Percentiles rank a stretch among this genome's conserved stretches.
Conservation (phyloP, 2,329 filamentous ascomycete genomes). For the Thielaviopsis cerberus region DNA sequence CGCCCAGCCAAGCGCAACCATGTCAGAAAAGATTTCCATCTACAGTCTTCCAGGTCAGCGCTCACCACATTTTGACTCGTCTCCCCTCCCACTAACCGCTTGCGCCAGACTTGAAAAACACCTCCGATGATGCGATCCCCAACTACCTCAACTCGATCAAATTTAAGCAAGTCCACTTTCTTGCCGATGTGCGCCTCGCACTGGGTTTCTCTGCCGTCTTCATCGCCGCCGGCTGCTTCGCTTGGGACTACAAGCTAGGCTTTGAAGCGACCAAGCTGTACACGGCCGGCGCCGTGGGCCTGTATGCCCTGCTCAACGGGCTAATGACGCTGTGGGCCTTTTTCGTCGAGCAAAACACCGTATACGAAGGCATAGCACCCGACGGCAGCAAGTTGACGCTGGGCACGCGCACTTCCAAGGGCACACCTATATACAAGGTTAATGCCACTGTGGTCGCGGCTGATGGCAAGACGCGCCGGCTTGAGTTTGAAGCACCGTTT, state of each 20-base stretch:
- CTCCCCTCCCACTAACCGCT: constrained; percentile 1
- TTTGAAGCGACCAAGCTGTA: constrained; percentile 73
- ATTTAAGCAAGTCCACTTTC: constrained; percentile 64
- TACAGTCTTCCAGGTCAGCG: constrained; percentile 45
- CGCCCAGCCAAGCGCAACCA: not conserved
- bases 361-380: constrained; percentile 56
- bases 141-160: constrained; percentile 81
- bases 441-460: constrained; percentile 37
- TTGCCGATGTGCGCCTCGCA: constrained; percentile 64
- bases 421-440: constrained; percentile 64
- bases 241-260: constrained; percentile 77
- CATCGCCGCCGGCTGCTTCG: constrained; percentile 68
- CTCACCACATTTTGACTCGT: constrained; percentile 7
- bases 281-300: constrained; percentile 58
- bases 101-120: constrained; percentile 74
- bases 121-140: constrained; percentile 80
- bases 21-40: constrained; percentile 40
- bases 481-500: constrained; percentile 46
- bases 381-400: constrained; percentile 54
- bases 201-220: constrained; percentile 69
- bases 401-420: constrained; percentile 54
- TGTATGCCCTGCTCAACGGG: constrained; percentile 65
- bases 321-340: constrained; percentile 70
- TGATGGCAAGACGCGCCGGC: constrained; percentile 22
- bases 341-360: constrained; percentile 58